Percentiles rank a stretch among this genome's conserved stretches.
phyloP scores from a whole-genome alignment of 2,329 filamentous ascomycete genomes.

The Scedosporium minutisporum region DNA sequence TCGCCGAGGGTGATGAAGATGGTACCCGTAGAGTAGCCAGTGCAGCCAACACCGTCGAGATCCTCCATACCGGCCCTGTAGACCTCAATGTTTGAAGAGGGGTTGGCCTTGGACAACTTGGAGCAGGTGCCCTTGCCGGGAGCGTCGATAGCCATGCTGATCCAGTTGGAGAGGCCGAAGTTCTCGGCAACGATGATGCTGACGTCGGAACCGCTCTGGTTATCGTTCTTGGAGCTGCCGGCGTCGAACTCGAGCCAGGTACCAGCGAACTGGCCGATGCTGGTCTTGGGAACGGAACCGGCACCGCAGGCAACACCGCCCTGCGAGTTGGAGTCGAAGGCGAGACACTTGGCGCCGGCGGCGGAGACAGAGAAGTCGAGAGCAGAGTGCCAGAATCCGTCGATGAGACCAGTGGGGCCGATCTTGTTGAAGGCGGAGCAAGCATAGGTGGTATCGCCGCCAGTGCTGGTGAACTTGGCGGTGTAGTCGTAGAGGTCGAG shows the following conservation, averaged over 20 bases:
- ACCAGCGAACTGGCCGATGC: conserved; percentile 29
- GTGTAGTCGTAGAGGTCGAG: conserved; percentile 34
- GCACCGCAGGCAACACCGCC: conserved; percentile 35
- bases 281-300: conserved; percentile 23
- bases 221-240: conserved; percentile 32
- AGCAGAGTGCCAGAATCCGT: conserved; percentile 38
- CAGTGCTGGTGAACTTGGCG: conserved; percentile 29
- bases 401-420: conserved; percentile 29
- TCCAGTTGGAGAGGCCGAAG: conserved; percentile 17
- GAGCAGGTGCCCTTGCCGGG: conserved; percentile 30
- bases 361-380: conserved; percentile 30
- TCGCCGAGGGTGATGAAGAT: conserved; percentile 24
- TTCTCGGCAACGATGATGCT: conserved; percentile 35
- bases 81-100: conserved; percentile 18
- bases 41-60: conserved; percentile 30
- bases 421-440: conserved; percentile 46
- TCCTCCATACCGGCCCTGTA: conserved; percentile 27
- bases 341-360: conserved; percentile 29
- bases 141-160: conserved; percentile 28
- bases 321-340: conserved; percentile 36
- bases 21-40: conserved; percentile 20
- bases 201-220: conserved; percentile 41
- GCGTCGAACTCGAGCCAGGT: conserved; percentile 44
- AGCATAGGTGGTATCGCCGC: conserved; percentile 18
- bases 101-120: conserved; percentile 22